A percentile compares a stretch with the other conserved stretches of the same genome.
phyloP scores from a whole-genome alignment of 805 yeast species.

The Ogataea salicorniae region DNA sequence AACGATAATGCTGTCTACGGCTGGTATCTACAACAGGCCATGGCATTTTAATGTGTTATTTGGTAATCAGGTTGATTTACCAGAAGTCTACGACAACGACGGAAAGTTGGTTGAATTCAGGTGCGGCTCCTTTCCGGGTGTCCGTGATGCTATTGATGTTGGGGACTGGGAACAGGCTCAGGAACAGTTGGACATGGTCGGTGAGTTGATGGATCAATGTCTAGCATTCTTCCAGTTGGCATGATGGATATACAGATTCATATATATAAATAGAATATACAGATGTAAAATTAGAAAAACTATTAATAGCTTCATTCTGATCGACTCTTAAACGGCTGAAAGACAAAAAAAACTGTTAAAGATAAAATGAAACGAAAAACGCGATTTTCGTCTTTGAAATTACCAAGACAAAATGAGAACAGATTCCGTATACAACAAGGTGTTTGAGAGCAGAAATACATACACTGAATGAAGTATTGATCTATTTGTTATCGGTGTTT shows the following conservation, averaged over 20 bases:
- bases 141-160: constrained; percentile 59
- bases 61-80: constrained; percentile 64
- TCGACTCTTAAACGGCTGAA: no score
- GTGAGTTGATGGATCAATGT: constrained; percentile 30
- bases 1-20: constrained; percentile 42
- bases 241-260: background rate
- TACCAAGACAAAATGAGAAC: no score
- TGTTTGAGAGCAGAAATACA: no score
- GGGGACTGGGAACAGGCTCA: constrained; percentile 52
- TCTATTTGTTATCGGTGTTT: no score
- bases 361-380: no score
- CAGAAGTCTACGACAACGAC: constrained; percentile 30
- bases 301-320: no score
- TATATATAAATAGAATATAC: no score
- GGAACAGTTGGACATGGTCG: constrained; percentile 41
- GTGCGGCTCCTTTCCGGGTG: constrained; percentile 70
- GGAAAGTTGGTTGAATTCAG: constrained; percentile 31
- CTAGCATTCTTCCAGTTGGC: constrained; percentile 16
- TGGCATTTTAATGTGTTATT: constrained; percentile 65
- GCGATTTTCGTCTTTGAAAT: no score
- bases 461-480: no score
- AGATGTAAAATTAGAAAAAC: background rate
- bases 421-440: no score
- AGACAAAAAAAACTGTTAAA: no score
- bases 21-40: constrained; percentile 44